Base-by-base conservation (phyloP, 1,284 basidiomycete species). In the Moniliella sp. region DNA sequence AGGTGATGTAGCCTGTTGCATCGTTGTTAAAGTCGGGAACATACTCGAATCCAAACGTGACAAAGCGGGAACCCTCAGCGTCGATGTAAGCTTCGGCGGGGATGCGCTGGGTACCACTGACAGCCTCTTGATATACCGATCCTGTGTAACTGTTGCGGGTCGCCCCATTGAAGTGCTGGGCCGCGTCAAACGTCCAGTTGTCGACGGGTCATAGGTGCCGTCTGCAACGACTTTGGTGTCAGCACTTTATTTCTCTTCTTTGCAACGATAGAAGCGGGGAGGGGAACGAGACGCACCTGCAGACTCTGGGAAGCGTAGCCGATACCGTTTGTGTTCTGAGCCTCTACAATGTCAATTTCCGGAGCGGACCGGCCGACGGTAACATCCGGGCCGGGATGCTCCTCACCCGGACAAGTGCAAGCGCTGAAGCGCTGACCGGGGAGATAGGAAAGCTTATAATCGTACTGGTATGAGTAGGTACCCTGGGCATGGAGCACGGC, bases 271-370 rank as follows among this genome's bases (percentile, higher is more conserved):
- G n/a, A n/a, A n/a, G n/a, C n/a, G n/a, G n/a, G n/a, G n/a, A n/a
- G n/a, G n/a, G n/a, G n/a, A n/a, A n/a, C n/a, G n/a, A n/a, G n/a
- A 1, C 53, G 57, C 13, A 52, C 37, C 36, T 61, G 58, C 19
- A 50, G 42, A n/a, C 57, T 57, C 39, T 51, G 44, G 37, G 52
- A 60, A 2, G 49, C 55, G 21, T 40, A 46, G 17, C 46, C 45
- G 18, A 37, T 37, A 8, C 18, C 17, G 15, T 19, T 52, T 72
- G 74, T 63, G 69, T 65, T 65, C 45, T 73, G 68, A 4, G 52
- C 48, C 37, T 62, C 57, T 30, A 57, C 43, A 13, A 61, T 46
- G 28, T 62, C 60, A 19, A 62, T 39, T 37, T 62, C 60, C 4
- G 60, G 60, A 5, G 49, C 43, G 3, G 45, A 43, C 13, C 60